Percentiles rank a stretch among this genome's conserved stretches.
Evolutionary conservation across 768 basidiomycete species (phyloP).

Genomic region (Tulasnella sp.): DNA sequence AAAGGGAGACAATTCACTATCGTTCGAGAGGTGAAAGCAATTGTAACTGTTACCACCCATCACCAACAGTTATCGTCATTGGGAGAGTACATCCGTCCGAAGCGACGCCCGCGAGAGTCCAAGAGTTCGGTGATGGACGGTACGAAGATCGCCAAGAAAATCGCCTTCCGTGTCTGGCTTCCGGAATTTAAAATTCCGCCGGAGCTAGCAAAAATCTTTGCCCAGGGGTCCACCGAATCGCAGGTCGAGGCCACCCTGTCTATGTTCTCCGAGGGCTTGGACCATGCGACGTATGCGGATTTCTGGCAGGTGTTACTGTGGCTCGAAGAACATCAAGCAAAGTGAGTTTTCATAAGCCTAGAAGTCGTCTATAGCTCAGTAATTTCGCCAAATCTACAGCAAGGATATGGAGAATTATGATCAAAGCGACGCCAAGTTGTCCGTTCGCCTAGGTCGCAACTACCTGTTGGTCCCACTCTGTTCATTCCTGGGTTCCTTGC

Average conservation of each 20-base stretch:
- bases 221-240: constrained; percentile 30
- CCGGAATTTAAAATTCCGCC: constrained; percentile 39
- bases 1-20: constrained; percentile 7
- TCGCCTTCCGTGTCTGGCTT: constrained; percentile 38
- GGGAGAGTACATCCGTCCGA: neutral
- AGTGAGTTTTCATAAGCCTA: neutral
- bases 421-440: constrained; percentile 26
- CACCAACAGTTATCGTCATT: neutral
- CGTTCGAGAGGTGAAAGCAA: constrained; percentile 8
- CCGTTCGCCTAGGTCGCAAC: constrained; percentile 33
- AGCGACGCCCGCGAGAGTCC: neutral
- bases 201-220: constrained; percentile 36
- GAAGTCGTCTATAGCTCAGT: neutral
- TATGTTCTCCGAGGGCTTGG: neutral
- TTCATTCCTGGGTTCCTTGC: neutral
- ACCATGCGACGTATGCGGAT: constrained; percentile 39
- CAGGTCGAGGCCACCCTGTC: constrained; percentile 12
- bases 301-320: constrained; percentile 48
- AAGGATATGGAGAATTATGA: constrained; percentile 38
- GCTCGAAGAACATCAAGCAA: constrained; percentile 42
- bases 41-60: neutral
- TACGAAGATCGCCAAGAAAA: constrained; percentile 44
- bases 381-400: constrained; percentile 8
- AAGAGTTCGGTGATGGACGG: constrained; percentile 38
- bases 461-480: neutral